Conservation (phyloP, 805 yeast genomes). For the Candida golubevii region DNA sequence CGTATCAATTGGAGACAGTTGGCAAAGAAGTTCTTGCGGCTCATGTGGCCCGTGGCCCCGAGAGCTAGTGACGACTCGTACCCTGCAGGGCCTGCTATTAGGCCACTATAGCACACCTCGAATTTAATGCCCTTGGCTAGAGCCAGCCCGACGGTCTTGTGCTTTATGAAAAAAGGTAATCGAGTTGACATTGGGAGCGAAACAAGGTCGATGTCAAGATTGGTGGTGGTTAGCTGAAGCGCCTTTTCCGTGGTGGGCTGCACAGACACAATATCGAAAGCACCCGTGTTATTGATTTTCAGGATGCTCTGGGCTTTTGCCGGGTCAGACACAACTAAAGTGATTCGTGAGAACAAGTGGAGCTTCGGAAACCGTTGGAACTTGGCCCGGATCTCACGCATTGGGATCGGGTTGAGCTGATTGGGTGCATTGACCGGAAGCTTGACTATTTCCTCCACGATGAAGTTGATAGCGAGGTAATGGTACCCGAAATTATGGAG, state of each 20-base stretch:
- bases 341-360: slow-evolving; percentile 61
- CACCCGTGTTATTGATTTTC: slow-evolving; percentile 33
- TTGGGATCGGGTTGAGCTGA: slow-evolving; percentile 47
- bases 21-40: slow-evolving; percentile 60
- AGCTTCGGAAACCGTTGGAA: slow-evolving; percentile 29
- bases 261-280: slow-evolving; percentile 77
- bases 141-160: slow-evolving; percentile 80
- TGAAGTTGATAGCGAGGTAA: slow-evolving; percentile 71
- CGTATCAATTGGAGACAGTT: slow-evolving; percentile 73
- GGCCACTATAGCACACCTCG: slow-evolving; percentile 67
- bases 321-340: slow-evolving; percentile 73
- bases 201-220: slow-evolving; percentile 76
- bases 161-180: slow-evolving; percentile 73
- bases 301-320: slow-evolving; percentile 64
- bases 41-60: slow-evolving; percentile 26
- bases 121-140: slow-evolving; percentile 76
- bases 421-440: slow-evolving; percentile 44
- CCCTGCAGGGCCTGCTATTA: slow-evolving; percentile 40
- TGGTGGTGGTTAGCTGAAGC: slow-evolving; percentile 66
- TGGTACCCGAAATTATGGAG: slow-evolving; percentile 64
- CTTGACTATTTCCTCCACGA: slow-evolving; percentile 46
- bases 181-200: slow-evolving; percentile 64
- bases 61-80: slow-evolving; percentile 18
- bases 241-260: slow-evolving; percentile 79
- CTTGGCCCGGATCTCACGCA: slow-evolving; percentile 21